Conservation (phyloP, 495 filamentous ascomycete genomes). For the Hypoxylon subgilvum region DNA sequence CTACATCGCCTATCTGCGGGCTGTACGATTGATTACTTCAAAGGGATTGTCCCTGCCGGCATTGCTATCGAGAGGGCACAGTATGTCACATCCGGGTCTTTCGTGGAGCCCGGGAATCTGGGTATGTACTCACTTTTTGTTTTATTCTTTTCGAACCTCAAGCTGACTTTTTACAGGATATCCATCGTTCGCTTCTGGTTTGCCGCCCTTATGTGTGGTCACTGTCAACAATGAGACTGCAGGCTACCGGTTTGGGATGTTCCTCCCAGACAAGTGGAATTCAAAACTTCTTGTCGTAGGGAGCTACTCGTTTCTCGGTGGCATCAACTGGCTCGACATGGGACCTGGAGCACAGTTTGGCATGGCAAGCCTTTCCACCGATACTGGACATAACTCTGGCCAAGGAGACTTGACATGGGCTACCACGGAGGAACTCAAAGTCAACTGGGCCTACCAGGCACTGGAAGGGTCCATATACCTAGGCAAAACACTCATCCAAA, state of each 20-base stretch:
- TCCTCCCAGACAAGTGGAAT: slow-evolving; percentile 60
- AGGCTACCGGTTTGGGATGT: slow-evolving; percentile 58
- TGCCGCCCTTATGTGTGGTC: slow-evolving; percentile 57
- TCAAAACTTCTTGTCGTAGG: slow-evolving; percentile 49
- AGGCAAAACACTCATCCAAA: slow-evolving; percentile 42
- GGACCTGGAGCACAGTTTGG: slow-evolving; percentile 51
- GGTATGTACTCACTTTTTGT: no score
- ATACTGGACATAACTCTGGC: slow-evolving; percentile 61
- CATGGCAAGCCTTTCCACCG: slow-evolving; percentile 61
- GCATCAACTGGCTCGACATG: slow-evolving; percentile 62
- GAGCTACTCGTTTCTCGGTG: slow-evolving; percentile 55
- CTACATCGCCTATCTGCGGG: slow-evolving; percentile 26
- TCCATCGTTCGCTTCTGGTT: slow-evolving; percentile 46
- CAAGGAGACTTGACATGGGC: slow-evolving; percentile 56
- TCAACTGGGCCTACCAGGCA: slow-evolving; percentile 53
- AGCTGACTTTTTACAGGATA: no score
- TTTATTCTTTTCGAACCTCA: no score
- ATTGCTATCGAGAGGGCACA: slow-evolving; percentile 27
- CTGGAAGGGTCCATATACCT: slow-evolving; percentile 50
- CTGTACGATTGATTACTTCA: slow-evolving; percentile 34
- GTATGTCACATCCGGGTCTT: slow-evolving; percentile 38
- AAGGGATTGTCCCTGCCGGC: slow-evolving; percentile 24
- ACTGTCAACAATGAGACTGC: slow-evolving; percentile 55
- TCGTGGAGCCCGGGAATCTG: slow-evolving; percentile 39
- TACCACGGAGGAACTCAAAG: slow-evolving; percentile 43